phyloP scores from a whole-genome alignment of 2,329 filamentous ascomycete species.

The Chaetomiaceae sp. region DNA sequence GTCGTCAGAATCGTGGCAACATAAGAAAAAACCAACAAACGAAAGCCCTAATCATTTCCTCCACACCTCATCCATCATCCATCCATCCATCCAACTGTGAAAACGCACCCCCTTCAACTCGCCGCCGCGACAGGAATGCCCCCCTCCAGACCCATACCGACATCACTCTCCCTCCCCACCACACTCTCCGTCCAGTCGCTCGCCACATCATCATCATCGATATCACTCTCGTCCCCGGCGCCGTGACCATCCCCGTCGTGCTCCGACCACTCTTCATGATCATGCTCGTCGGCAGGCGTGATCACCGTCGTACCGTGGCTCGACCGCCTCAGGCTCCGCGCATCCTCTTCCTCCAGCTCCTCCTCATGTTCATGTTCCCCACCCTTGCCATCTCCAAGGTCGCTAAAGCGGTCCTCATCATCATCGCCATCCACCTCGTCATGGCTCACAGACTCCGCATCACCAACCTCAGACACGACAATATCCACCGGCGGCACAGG shows the following conservation, averaged over 20 bases:
- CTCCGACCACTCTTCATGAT: background rate
- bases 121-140: constrained; percentile 4
- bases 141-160: background rate
- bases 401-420: constrained; percentile 10
- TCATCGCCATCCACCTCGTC: constrained; percentile 4
- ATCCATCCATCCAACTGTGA: background rate
- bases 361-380: no score
- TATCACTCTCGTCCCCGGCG: constrained; percentile 35
- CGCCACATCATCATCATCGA: constrained; percentile 29
- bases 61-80: constrained; percentile 3
- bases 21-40: constrained; percentile 14
- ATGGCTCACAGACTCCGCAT: no score
- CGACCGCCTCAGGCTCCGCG: constrained; percentile 44
- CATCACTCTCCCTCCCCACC: constrained; percentile 25
- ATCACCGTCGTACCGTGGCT: constrained; percentile 47
- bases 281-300: constrained; percentile 30
- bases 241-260: constrained; percentile 30
- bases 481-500: constrained; percentile 11
- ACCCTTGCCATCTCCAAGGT: constrained; percentile 24
- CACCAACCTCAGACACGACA: constrained; percentile 2
- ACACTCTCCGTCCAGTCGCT: constrained; percentile 48
- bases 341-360: constrained; percentile 44
- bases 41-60: constrained; percentile 4
- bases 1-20: constrained; percentile 6
- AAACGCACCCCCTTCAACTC: no score